These are phyloP conservation scores for Suillus paluster DNA, from an alignment of 768 basidiomycete genomes.

Conservation along the genomic window DNA sequence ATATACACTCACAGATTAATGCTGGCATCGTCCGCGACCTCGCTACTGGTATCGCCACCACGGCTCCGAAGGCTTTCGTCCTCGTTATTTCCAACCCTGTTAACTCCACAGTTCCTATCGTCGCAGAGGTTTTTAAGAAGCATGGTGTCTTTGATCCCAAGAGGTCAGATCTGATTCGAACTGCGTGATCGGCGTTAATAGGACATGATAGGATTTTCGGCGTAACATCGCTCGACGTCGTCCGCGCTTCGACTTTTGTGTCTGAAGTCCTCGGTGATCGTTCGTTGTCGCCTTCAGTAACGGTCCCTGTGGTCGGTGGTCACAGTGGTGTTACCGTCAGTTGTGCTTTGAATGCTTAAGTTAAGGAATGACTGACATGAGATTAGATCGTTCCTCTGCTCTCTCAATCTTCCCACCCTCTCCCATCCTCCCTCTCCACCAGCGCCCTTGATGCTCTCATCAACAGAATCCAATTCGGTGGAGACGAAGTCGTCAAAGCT, in stretches of 20 bases:
- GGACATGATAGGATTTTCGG: constrained; percentile 76
- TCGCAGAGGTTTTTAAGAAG: constrained; percentile 94
- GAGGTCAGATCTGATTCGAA: constrained; percentile 52
- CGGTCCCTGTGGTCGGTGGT: constrained; percentile 92
- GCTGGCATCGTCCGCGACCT: constrained; percentile 95
- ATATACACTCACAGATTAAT: constrained; percentile 75
- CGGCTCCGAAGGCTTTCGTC: constrained; percentile 87
- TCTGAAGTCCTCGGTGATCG: constrained; percentile 74
- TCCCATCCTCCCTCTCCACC: constrained; percentile 59
- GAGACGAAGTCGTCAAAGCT: constrained; percentile 98
- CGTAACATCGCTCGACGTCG: constrained; percentile 97
- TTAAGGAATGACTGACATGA: constrained; percentile 13
- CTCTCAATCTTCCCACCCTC: constrained; percentile 83
- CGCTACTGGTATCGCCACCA: constrained; percentile 84
- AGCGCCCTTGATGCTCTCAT: constrained; percentile 62
- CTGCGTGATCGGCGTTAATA: constrained; percentile 6
- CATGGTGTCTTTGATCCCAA: constrained; percentile 90
- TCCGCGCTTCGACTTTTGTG: constrained; percentile 97
- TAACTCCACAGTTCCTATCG: constrained; percentile 98
- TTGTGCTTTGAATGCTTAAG: constrained; percentile 1
- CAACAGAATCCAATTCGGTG: constrained; percentile 92
- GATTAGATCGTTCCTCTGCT: constrained; percentile 88
- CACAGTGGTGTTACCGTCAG: constrained; percentile 90
- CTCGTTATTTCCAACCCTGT: constrained; percentile 99
- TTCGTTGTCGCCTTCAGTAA: constrained; percentile 60